Base-by-base conservation (phyloP, 1,284 basidiomycete species). In the Agaricales sp. region DNA sequence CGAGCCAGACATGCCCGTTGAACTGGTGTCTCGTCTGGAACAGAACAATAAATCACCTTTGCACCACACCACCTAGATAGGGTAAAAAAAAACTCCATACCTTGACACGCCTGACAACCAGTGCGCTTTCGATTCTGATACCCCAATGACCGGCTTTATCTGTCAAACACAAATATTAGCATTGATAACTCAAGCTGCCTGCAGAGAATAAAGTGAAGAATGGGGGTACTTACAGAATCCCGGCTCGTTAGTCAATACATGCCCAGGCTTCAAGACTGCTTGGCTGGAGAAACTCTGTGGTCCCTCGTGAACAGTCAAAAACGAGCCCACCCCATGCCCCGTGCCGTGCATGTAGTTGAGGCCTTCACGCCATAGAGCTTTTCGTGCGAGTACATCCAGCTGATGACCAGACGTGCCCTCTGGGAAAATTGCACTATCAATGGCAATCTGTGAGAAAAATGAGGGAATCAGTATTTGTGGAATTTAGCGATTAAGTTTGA, bases 171-270 rank as follows among this genome's bases (percentile, higher is more conserved):
- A 56, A 54, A 47, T 50, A 55, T 47, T 43, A 51, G n/a, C 30
- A n/a, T 35, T 35, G n/a, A 35, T 35, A 35, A 35, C 30, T n/a
- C 8, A 8, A 8, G 30, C 30, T n/a, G n/a, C n/a, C n/a, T n/a
- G n/a, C n/a, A 26, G 22, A 55, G 45, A 44, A 24, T 43, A 45
- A 54, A 51, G 57, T 56, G 50, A 52, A 54, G 38, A 30, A 44
- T 48, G 45, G 47, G 49, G 14, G 45, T 14, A 71, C 87, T 63
- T 58, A 89, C 86, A 90, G 63, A 79, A 90, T 0, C 88, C 89
- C 50, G 87, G 87, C 63, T 90, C 87, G 58, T 92, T 92, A 26
- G 92, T 92, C 51, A 94, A 78, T 55, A 94, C 83, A 63, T 94
- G 82, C 4, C 91, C 92, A n/a, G 82, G 79, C 44, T 76, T 71